Conservation (phyloP, 306 rosid genomes). For the Canavalia ensiformis region DNA sequence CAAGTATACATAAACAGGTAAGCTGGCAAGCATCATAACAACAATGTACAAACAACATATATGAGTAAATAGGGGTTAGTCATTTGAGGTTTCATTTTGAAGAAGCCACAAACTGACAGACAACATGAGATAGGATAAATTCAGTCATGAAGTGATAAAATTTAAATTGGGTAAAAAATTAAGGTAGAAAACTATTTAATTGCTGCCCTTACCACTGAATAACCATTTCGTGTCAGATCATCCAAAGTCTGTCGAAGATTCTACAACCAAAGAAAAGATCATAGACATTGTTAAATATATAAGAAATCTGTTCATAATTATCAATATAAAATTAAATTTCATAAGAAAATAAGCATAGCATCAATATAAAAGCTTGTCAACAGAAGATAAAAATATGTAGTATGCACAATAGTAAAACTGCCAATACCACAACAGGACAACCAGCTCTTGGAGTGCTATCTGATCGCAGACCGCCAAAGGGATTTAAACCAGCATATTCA, state of each 20-base stretch:
- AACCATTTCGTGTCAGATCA: conserved; percentile 86
- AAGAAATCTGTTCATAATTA: not conserved
- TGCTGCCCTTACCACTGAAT: conserved; percentile 82
- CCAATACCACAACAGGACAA: conserved; percentile 91
- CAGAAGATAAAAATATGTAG: conserved; percentile 37
- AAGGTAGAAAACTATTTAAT: conserved; percentile 32
- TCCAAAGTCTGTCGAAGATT: conserved; percentile 97
- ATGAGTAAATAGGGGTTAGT: conserved; percentile 7
- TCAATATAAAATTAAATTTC: conserved; percentile 12
- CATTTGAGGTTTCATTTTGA: conserved; percentile 36
- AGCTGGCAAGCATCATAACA: conserved; percentile 31
- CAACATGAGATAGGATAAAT: conserved; percentile 18
- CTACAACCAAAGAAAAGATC: conserved; percentile 60
- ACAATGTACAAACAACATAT: conserved; percentile 40
- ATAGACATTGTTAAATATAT: conserved; percentile 41
- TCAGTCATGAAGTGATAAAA: conserved; percentile 18
- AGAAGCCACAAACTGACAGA: conserved; percentile 7
- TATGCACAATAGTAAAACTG: conserved; percentile 38
- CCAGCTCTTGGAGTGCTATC: conserved; percentile 94
- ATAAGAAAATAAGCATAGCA: conserved; percentile 35
- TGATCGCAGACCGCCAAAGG: conserved; percentile 87
- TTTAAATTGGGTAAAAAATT: not conserved
- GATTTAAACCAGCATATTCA: conserved; percentile 93
- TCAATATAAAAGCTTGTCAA: conserved; percentile 9
- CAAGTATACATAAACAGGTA: conserved; percentile 17